These are phyloP conservation scores for Aspergillus avenaceus DNA, from an alignment of 495 filamentous ascomycete species.

Conservation along the genomic window DNA sequence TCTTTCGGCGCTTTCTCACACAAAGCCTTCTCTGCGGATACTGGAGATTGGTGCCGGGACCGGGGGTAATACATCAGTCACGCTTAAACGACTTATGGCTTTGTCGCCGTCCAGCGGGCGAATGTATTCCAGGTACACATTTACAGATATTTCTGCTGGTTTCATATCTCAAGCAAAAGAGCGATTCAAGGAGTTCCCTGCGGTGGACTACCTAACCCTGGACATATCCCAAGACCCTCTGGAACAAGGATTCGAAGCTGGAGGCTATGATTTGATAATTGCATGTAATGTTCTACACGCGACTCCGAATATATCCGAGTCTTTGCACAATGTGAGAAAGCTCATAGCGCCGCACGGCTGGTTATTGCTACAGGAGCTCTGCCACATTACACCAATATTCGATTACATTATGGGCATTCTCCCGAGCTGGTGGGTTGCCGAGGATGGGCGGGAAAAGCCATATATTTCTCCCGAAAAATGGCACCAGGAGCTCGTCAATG, in stretches of 20 bases:
- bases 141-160: slow-evolving; percentile 35
- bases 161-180: slow-evolving; percentile 46
- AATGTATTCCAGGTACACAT: slow-evolving; percentile 18
- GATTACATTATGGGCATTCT: slow-evolving; percentile 8
- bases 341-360: slow-evolving; percentile 21
- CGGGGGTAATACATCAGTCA: too few species aligned
- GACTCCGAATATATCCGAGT: slow-evolving; percentile 28
- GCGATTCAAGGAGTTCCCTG: slow-evolving; percentile 28
- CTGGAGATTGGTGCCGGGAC: too few species aligned
- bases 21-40: neutral
- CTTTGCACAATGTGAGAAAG: slow-evolving; percentile 32
- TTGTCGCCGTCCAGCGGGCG: neutral
- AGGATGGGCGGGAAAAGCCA: slow-evolving; percentile 19
- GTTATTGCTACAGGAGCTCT: slow-evolving; percentile 28
- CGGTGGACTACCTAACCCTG: slow-evolving; percentile 40
- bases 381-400: slow-evolving; percentile 1
- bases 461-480: slow-evolving; percentile 23
- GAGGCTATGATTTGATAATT: slow-evolving; percentile 49
- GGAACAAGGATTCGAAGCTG: slow-evolving; percentile 43
- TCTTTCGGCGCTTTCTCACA: slow-evolving; percentile 22
- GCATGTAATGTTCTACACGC: slow-evolving; percentile 45
- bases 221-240: slow-evolving; percentile 35
- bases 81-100: too few species aligned
- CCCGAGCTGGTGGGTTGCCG: slow-evolving; percentile 30
- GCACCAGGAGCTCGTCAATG: slow-evolving; percentile 20